A percentile compares a stretch with the other conserved stretches of the same genome.
phyloP scores from a whole-genome alignment of 1,284 basidiomycete species.

The Wallemia ichthyophaga region DNA sequence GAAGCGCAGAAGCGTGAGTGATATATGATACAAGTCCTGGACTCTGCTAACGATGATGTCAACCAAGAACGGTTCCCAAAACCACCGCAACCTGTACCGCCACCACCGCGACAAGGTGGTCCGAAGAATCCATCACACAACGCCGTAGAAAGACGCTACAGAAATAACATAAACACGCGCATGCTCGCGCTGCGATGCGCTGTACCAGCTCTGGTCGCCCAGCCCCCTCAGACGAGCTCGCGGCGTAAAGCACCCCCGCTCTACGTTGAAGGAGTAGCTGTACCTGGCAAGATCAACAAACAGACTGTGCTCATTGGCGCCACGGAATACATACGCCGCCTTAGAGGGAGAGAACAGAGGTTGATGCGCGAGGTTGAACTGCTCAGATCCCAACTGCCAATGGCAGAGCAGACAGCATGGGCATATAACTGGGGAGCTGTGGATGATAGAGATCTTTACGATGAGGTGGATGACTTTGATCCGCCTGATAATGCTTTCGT shows the following conservation, averaged over 20 bases:
- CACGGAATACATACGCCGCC: conserved; percentile 14
- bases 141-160: conserved; percentile 62
- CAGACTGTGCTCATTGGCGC: conserved; percentile 13
- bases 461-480: background rate
- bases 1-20: background rate
- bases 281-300: conserved; percentile 15
- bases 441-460: background rate
- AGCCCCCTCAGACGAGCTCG: conserved; percentile 8
- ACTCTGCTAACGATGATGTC: background rate
- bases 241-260: conserved; percentile 8
- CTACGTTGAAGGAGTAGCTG: conserved; percentile 13
- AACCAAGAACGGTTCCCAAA: background rate
- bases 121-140: conserved; percentile 58
- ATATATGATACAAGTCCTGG: background rate
- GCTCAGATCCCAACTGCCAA: background rate
- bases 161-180: conserved; percentile 65
- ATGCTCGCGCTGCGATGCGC: conserved; percentile 51
- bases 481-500: background rate
- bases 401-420: background rate
- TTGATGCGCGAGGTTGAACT: conserved; percentile 3
- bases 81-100: background rate
- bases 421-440: background rate
- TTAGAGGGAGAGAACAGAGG: conserved; percentile 11
- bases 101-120: conserved; percentile 12
- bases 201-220: conserved; percentile 35